A percentile compares a stretch with the other conserved stretches of the same genome.
Evolutionary conservation across 768 basidiomycete species (phyloP).

Genomic region (Steccherinum ochraceum): DNA sequence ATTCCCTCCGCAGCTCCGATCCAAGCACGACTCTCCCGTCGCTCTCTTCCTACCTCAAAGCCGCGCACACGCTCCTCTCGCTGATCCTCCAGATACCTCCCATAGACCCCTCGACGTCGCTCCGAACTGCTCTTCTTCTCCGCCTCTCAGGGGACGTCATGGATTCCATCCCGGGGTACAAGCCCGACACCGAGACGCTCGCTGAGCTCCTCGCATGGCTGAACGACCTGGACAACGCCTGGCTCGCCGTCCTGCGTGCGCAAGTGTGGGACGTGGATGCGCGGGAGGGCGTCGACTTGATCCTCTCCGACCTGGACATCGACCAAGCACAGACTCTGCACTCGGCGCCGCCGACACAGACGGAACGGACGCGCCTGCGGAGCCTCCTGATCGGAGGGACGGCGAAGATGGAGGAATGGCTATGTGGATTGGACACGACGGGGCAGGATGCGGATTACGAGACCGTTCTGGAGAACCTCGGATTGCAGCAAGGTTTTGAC

Average conservation of each 20-base stretch:
- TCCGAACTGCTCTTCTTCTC: slow-evolving; percentile 64
- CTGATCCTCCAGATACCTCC: slow-evolving; percentile 73
- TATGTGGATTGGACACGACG: slow-evolving; percentile 27
- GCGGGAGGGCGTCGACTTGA: slow-evolving; percentile 34
- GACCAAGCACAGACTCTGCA: slow-evolving; percentile 22
- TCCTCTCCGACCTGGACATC: slow-evolving; percentile 33
- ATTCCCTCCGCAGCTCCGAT: slow-evolving; percentile 36
- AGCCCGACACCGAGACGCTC: slow-evolving; percentile 36
- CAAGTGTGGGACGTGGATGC: slow-evolving; percentile 61
- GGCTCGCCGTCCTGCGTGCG: slow-evolving; percentile 57
- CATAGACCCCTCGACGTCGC: slow-evolving; percentile 57
- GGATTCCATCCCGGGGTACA: slow-evolving; percentile 55
- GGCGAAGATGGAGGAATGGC: slow-evolving; percentile 64
- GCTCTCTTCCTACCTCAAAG: slow-evolving; percentile 51
- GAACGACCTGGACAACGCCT: slow-evolving; percentile 69
- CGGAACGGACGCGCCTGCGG: slow-evolving; percentile 63
- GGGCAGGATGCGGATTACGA: slow-evolving; percentile 21
- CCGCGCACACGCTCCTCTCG: slow-evolving; percentile 48
- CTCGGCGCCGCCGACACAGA: slow-evolving; percentile 53
- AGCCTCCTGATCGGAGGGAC: slow-evolving; percentile 60
- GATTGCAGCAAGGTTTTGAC: slow-evolving; percentile 57
- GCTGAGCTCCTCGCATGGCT: slow-evolving; percentile 57
- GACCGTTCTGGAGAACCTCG: slow-evolving; percentile 40
- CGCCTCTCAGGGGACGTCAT: slow-evolving; percentile 66
- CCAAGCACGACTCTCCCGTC: slow-evolving; percentile 47